Evolutionary conservation across 2,329 filamentous ascomycete genomes (phyloP).

Genomic region (Pleomassaria siparia): DNA sequence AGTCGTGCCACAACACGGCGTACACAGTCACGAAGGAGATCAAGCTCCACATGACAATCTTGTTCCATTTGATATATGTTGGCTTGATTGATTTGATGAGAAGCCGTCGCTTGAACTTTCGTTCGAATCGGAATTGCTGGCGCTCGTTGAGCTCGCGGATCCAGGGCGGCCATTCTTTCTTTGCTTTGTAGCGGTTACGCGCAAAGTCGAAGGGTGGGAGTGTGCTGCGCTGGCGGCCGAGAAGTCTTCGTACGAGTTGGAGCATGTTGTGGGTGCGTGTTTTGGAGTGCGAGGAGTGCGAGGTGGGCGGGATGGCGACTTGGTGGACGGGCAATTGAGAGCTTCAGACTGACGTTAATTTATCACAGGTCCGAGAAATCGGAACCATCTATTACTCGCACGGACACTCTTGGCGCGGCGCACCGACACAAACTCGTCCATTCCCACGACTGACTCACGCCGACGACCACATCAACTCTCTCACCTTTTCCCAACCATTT

Average conservation of each 20-base stretch:
- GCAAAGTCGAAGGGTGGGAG: conserved; percentile 46
- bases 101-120: conserved; percentile 72
- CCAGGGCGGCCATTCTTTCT: conserved; percentile 78
- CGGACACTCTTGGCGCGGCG: not conserved
- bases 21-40: conserved; percentile 57
- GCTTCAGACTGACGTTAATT: conserved; percentile 18
- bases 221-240: conserved; percentile 45
- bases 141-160: conserved; percentile 69
- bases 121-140: conserved; percentile 77
- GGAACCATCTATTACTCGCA: not conserved
- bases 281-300: not conserved
- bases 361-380: conserved; percentile 3
- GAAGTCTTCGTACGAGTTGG: conserved; percentile 51
- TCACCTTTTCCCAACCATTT: not conserved
- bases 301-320: not conserved
- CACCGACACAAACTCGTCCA: not conserved
- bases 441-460: not conserved
- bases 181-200: conserved; percentile 63
- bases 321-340: not conserved
- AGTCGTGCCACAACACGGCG: conserved; percentile 64
- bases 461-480: not conserved
- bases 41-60: conserved; percentile 60
- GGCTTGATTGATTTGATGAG: conserved; percentile 64
- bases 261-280: conserved; percentile 20
- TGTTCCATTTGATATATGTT: conserved; percentile 64